These are phyloP conservation scores for Fusarium coicis DNA, from an alignment of 2,329 filamentous ascomycete species.

Conservation along the genomic window DNA sequence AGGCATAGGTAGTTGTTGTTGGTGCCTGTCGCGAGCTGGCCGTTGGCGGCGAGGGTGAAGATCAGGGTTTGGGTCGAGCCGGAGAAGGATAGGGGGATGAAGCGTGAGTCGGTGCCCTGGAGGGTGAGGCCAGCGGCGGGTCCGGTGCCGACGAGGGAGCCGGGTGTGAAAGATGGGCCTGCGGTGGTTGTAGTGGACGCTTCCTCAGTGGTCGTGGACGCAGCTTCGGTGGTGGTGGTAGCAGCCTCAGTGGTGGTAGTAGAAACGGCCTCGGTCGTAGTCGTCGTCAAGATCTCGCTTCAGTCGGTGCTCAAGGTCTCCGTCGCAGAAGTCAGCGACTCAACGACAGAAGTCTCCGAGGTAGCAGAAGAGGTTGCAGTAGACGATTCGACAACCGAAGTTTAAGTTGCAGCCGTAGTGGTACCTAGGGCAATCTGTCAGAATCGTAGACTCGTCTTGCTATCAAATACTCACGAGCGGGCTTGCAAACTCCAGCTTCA, in stretches of 20 bases:
- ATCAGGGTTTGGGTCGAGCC: conserved; percentile 1
- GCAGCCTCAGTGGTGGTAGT: neutral
- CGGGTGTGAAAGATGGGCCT: neutral
- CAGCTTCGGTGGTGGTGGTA: neutral
- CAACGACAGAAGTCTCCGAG: neutral
- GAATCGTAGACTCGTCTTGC: rapidly evolving
- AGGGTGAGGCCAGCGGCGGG: neutral
- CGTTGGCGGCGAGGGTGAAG: neutral
- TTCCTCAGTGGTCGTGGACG: neutral
- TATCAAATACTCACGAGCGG: neutral
- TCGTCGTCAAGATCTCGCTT: neutral
- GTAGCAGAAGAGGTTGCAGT: neutral
- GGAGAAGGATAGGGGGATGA: neutral
- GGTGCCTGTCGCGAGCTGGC: neutral
- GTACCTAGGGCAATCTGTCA: neutral
- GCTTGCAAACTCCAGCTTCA: conserved; percentile 13
- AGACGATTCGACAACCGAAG: neutral
- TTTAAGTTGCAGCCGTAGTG: neutral
- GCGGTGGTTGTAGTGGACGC: neutral
- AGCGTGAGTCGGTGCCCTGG: neutral
- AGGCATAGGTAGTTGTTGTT: conserved; percentile 8
- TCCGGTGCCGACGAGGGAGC: neutral
- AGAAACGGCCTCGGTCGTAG: neutral
- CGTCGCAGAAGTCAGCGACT: neutral
- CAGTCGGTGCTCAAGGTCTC: neutral